Base-by-base conservation (phyloP, 2,329 filamentous ascomycete species). In the Decorospora gaudefroyi region DNA sequence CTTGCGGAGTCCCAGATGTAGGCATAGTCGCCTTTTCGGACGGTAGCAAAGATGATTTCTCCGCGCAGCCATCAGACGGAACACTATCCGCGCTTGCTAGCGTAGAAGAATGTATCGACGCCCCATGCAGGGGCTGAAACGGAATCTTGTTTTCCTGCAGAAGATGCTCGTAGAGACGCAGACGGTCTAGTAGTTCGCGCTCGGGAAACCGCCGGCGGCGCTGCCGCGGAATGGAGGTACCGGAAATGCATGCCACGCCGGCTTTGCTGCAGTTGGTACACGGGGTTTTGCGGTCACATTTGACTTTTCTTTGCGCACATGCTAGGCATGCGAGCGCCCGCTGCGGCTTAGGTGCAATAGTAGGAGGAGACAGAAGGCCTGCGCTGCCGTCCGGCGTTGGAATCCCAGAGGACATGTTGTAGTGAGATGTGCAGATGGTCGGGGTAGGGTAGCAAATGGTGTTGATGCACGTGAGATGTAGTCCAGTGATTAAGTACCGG, bases 151-250 rank as follows among this genome's bases (percentile, higher is more conserved):
- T 77, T 65, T 86, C 78, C 39, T 77, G 76, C 21, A 90, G 74
- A 27, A 90, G 71, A 5, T 71, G 65, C 69, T 90, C 87, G 57
- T 90, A 90, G 35, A 80, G 79, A 40, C 78, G 80, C 15, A 90
- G 73, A n/a, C 84, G 81, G 5, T 87, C 82, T 38, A 89, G 73
- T 27, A 90, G 74, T 44, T 87, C 85, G 61, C 80, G 80, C 69
- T 90, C 87, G 15, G 85, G 81, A 31, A 87, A 82, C 40, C 82
- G 81, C 67, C 62, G 83, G 70, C 60, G 82, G 74, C 64, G 83
- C 74, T 62, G 82, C 69, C 56, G 82, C 72, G 59, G 81, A 72
- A 52, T 80, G 70, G 67, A 61, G 4, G 67, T 59, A 1, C 71
- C 68, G 3, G 74, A 72, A 3, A 77, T 58, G 52, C 68, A 72